Evolutionary conservation across 2,329 filamentous ascomycete species (phyloP), one percentile per base, ranked within the genome.

Genomic region (Cryphonectria radicalis): DNA sequence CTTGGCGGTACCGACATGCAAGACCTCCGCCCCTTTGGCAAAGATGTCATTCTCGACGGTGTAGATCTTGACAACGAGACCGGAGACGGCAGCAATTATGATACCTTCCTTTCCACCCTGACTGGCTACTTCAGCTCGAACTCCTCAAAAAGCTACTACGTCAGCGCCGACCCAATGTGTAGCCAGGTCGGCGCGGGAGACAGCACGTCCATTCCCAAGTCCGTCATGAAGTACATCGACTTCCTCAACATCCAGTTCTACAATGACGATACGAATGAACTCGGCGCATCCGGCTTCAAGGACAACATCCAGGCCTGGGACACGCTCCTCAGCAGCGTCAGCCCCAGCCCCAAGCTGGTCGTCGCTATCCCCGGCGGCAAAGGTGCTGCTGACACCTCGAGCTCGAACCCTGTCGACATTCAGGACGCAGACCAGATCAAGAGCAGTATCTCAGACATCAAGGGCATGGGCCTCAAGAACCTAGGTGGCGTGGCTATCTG

Each of bases 181-280:
- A 17, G 32, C 22, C n/a, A 50, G 19, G 63, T 66, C 43, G n/a
- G 14, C 7, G 17, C 25, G 22, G 43, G 43, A 32, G 25, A 50
- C 0, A 53, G 32, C 63, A 66, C 63, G 4, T 72, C 68, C 8
- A 70, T 72, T 19, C 67, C 67, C 7, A 40, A 53, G 42, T 63
- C 57, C 32, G 25, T 70, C 7, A 64, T 72, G 25, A 32, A 65
- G 17, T 53, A 67, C 46, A 32, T 70, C 10, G 50, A 72, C 68
- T 72, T 66, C 13, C 43, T 70, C 13, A 72, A 67, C 70, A 14
- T 72, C 5, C 70, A 72, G 14, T 72, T 72, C 40, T 72, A 72
- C 68, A 72, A 72, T 59, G 66, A 72, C 50, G 50, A 59, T 22
- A 7, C 28, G 4, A 64, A 72, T 22, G 70, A 65, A 0, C 62